Base-by-base conservation (phyloP, 148 eudicot genomes). In the Bassia scoparia region DNA sequence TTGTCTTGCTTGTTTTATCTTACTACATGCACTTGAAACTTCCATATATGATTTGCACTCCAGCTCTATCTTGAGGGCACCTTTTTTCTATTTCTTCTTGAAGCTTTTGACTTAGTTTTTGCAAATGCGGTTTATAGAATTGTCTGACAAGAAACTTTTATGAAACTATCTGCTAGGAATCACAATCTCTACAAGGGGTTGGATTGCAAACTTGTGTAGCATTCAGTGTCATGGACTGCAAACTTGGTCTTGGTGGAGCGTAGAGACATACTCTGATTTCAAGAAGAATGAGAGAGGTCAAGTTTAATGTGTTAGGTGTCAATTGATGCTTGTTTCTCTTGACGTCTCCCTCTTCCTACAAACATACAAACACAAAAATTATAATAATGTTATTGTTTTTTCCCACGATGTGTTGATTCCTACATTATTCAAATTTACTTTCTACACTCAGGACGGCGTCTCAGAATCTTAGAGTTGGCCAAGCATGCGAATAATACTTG, bases 391-490 rank as follows among this genome's bases (percentile, higher is more conserved):
- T 58, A 3, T 10, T 29, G 46, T 43, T 38, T 7, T 46, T 50
- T 29, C 34, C 67, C 31, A 33, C 4, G 3, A 29, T 30, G 54
- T 37, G 24, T 76, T 61, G 30, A 48, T 37, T 54, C 15, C 33
- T 48, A 65, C 17, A 3, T 61, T 34, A 72, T 52, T 48, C n/a
- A 82, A 69, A 77, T 72, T 61, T 68, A 12, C 21, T 78, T 29
- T 70, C 24, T 73, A 68, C 55, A 20, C 74, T 46, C 74, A 95
- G 99, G 92, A 95, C 75, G 99, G 65, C 87, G 79, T 85, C 92
- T 95, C 77, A 88, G 96, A 81, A 87, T 95, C 64, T 87, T 92
- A 73, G 99, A 95, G 80, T n/a, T 95, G 99, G 99, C 99, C 99
- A 76, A 90, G 83, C 86, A 83, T 95, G 88, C 83, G 81, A 33